These are phyloP conservation scores for Pleurotus tuoliensis DNA, from an alignment of 768 basidiomycete genomes.

Conservation along the genomic window DNA sequence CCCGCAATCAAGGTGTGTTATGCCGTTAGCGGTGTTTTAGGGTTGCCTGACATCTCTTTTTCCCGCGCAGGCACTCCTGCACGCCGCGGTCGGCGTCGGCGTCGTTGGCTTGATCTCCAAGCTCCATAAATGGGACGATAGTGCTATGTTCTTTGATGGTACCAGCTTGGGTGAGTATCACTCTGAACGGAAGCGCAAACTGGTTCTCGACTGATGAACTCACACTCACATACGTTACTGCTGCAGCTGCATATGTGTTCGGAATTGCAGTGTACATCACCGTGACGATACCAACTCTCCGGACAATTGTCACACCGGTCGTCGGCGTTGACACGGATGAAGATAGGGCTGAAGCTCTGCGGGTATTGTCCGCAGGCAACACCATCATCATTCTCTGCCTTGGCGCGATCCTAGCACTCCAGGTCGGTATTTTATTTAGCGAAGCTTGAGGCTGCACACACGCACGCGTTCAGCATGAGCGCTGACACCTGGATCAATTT, in stretches of 20 bases:
- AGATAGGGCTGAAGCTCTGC: slow-evolving; percentile 76
- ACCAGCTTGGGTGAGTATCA: slow-evolving; percentile 67
- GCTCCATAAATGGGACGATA: slow-evolving; percentile 85
- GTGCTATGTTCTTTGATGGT: slow-evolving; percentile 94
- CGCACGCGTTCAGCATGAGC: not conserved
- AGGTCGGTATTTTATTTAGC: slow-evolving; percentile 45
- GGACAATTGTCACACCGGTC: slow-evolving; percentile 66
- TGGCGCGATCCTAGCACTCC: slow-evolving; percentile 60
- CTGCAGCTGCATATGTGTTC: slow-evolving; percentile 69
- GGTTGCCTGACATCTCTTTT: slow-evolving; percentile 2
- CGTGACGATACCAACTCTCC: slow-evolving; percentile 75
- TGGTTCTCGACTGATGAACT: too few relatives aligned
- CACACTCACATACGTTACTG: not conserved
- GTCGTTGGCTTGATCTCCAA: slow-evolving; percentile 74
- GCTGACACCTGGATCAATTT: slow-evolving; percentile 10
- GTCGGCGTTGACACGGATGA: slow-evolving; percentile 49
- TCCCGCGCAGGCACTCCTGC: slow-evolving; percentile 69
- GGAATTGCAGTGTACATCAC: slow-evolving; percentile 76
- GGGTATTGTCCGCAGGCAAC: slow-evolving; percentile 82
- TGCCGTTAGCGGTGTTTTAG: not conserved
- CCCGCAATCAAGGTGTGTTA: slow-evolving; percentile 82
- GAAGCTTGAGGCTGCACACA: slow-evolving; percentile 6
- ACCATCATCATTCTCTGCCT: slow-evolving; percentile 74
- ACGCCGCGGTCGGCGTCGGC: slow-evolving; percentile 79
- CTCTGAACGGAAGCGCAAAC: too few relatives aligned